Evolutionary conservation across 768 basidiomycete genomes (phyloP), one percentile per base, ranked within the genome.

Genomic region (Russula ochroleuca): DNA sequence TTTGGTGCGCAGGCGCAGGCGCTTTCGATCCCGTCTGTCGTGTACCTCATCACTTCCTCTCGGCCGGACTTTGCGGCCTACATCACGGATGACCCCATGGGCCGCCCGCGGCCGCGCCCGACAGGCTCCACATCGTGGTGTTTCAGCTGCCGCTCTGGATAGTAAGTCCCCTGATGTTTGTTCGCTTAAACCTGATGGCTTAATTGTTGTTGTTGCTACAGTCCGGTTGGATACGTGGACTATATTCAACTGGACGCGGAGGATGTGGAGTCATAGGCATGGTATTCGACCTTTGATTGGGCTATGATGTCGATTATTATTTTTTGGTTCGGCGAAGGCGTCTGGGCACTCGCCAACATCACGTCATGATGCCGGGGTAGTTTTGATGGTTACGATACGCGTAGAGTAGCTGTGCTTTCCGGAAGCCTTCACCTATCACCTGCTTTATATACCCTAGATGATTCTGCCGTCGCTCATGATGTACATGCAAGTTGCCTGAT

Each of bases 221-320:
- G 68, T 57, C 68, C 66, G 4, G 60, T 45, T 5, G 62, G 40
- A 23, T 57, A 58, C 7, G 68, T 61, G 17, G 59, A 68, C 28
- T 68, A 63, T 50, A 67, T 67, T 53, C 68, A 68, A 15, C 52
- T 67, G 15, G 66, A 68, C 17, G 56, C 62, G 23, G 68, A 68
- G 41, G 68, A 68, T 17, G 48, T 67, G 23, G 49, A 38, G 33
- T 54, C 52, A 19, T 64, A 40, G 40, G 15, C 37, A 35, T 28
- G 40, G 17, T 28, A 9, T 55, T 41, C 8, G 17, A 23, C 40
- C 13, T 38, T 6, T 6, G 23, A 21, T 25, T 14, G 23, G 35
- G 8, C 5, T 14, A 38, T 47, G 17, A 25, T 28, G 25, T 28
- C 3, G 23, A 13, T 7, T 0, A 9, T 10, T 10, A 9, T 9